A percentile compares a stretch with the other conserved stretches of the same genome.
Evolutionary conservation across 768 basidiomycete genomes (phyloP).

Genomic region (Boletus rex-veris): DNA sequence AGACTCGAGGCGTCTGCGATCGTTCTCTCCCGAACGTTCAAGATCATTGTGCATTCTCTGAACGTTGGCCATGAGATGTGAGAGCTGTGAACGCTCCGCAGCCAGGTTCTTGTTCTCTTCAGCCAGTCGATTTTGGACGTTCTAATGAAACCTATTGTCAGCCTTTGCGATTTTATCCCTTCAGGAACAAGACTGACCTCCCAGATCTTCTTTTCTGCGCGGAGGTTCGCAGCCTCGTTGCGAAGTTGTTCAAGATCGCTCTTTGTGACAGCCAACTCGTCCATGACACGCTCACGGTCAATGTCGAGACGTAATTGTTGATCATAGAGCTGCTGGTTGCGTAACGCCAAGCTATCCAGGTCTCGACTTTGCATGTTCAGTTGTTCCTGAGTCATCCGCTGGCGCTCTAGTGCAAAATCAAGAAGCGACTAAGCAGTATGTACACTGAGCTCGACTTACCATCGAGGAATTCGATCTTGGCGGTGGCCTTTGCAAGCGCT

Average conservation of each 20-base stretch:
- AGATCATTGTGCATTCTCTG: conserved; percentile 89
- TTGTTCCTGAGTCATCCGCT: conserved; percentile 69
- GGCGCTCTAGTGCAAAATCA: conserved; percentile 50
- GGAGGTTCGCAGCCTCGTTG: conserved; percentile 82
- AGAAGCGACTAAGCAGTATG: not conserved
- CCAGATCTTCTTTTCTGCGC: conserved; percentile 93
- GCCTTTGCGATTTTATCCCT: not conserved
- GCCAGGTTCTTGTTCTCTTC: conserved; percentile 82
- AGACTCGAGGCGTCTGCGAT: conserved; percentile 74
- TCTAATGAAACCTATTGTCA: conserved; percentile 40
- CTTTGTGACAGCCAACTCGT: conserved; percentile 59
- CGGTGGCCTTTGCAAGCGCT: conserved; percentile 77
- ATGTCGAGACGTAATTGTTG: conserved; percentile 74
- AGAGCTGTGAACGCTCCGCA: conserved; percentile 78
- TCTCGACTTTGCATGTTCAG: conserved; percentile 59
- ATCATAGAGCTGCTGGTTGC: conserved; percentile 70
- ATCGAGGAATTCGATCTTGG: conserved; percentile 72
- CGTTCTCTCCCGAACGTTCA: conserved; percentile 79
- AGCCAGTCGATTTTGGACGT: conserved; percentile 72
- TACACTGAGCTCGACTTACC: conserved; percentile 43
- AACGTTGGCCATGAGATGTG: conserved; percentile 85
- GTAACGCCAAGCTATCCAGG: conserved; percentile 59
- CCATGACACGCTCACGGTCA: conserved; percentile 63
- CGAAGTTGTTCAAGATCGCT: conserved; percentile 70
- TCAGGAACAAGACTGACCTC: conserved; percentile 53